Evolutionary conservation across 345 rosid species (phyloP), one percentile per base, ranked within the genome.

Genomic region (Rhodomyrtus tomentosa): DNA sequence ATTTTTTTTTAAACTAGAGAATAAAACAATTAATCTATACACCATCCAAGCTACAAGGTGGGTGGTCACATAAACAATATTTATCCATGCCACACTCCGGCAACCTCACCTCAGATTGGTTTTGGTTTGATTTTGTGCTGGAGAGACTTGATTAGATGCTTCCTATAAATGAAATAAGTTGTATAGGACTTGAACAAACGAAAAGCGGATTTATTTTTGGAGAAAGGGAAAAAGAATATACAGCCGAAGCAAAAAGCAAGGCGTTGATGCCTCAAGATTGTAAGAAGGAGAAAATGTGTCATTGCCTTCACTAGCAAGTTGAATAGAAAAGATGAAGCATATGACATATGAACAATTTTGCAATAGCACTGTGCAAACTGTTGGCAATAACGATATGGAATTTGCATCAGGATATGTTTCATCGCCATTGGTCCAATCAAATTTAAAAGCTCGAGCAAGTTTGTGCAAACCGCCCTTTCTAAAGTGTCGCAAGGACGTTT

Each of bases 321-420:
- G 20, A 32, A 1, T 9, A 62, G 24, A 62, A 62, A 62, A 32
- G 24, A 62, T 2, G 76, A 40, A 62, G 45, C 42, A 7, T 16
- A 18, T 32, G 42, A 4, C 32, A 32, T 7, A 36, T 18, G 12
- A 20, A 48, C 50, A 36, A 16, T 68, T 32, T 36, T 3, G 13
- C 13, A 68, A 8, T 18, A 68, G 1, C 24, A 62, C 0, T 29
- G 5, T 24, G 32, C 2, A 32, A 0, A 62, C 0, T 7, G 3
- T 45, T 4, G 10, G 12, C 12, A 36, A 36, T 68, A 18, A 36
- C 2, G 45, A 36, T 1, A 3, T 18, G 38, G 40, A 16, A 8
- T 68, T 18, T 68, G 12, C 45, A 68, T 18, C 0, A 0, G 1
- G 24, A 62, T 29, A 62, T 62, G 42, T 32, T 16, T 62, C 24